Conservation (phyloP, 805 yeast species). For the Myxozyma udenii region DNA sequence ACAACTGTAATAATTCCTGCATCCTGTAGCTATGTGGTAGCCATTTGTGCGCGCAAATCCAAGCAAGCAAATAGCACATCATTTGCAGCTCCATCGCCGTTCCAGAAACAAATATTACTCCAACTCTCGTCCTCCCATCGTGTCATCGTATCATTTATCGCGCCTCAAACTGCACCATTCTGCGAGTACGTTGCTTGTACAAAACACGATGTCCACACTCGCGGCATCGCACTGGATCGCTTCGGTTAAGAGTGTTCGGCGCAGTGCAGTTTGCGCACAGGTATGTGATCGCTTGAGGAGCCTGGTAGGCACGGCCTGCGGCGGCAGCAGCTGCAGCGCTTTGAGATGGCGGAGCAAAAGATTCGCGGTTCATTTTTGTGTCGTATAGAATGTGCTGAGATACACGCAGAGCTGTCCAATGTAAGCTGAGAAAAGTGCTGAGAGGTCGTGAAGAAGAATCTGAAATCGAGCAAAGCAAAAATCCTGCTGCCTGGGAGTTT, state of each 20-base stretch:
- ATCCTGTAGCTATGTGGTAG: too few species aligned
- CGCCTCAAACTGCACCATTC: slow-evolving; percentile 87
- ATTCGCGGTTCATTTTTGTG: slow-evolving; percentile 58
- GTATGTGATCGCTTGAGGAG: slow-evolving; percentile 83
- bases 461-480: background rate
- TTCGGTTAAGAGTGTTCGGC: slow-evolving; percentile 78
- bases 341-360: slow-evolving; percentile 71
- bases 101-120: too few species aligned
- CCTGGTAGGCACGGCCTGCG: slow-evolving; percentile 64
- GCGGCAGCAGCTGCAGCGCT: slow-evolving; percentile 77
- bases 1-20: too few species aligned
- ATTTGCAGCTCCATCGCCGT: too few species aligned
- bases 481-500: too few species aligned
- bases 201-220: slow-evolving; percentile 98
- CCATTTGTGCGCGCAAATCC: too few species aligned
- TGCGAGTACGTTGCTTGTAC: slow-evolving; percentile 94
- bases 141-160: too few species aligned
- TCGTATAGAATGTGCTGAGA: background rate
- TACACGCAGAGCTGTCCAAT: too few species aligned
- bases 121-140: too few species aligned
- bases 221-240: slow-evolving; percentile 96
- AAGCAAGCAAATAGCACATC: too few species aligned
- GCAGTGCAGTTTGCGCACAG: slow-evolving; percentile 96
- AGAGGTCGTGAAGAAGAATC: background rate
- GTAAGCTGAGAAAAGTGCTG: background rate